phyloP scores from a whole-genome alignment of 1,284 basidiomycete genomes.

The Anthracocystis setariae region DNA sequence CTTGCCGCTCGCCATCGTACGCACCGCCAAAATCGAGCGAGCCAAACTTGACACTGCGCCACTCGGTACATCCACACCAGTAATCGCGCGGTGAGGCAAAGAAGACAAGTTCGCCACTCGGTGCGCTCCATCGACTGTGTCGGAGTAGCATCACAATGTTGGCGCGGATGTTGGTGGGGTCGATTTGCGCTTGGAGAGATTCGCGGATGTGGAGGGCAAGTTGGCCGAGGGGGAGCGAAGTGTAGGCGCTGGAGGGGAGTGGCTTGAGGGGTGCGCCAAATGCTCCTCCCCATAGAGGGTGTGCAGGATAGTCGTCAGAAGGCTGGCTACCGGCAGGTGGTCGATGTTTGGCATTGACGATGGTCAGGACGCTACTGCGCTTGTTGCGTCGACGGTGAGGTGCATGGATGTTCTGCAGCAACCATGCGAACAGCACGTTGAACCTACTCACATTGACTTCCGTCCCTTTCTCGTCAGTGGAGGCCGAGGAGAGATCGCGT shows the following conservation, averaged over 20 bases:
- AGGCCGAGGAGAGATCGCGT: constrained; percentile 1
- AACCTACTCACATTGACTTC: constrained; percentile 18
- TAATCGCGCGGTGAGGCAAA: constrained; percentile 10
- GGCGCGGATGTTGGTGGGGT: constrained; percentile 13
- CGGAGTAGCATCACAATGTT: constrained; percentile 7
- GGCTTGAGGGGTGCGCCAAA: constrained; percentile 11
- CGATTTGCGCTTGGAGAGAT: constrained; percentile 12
- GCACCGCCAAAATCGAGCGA: constrained; percentile 15
- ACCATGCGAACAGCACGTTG: constrained; percentile 32
- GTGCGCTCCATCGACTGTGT: constrained; percentile 12
- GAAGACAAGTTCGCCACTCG: constrained; percentile 17
- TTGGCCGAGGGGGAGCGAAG: constrained; percentile 11
- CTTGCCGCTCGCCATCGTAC: neutral
- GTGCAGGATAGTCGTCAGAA: constrained; percentile 12
- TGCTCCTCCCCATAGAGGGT: constrained; percentile 28
- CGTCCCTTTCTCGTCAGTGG: constrained; percentile 7
- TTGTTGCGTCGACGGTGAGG: constrained; percentile 3
- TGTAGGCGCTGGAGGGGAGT: constrained; percentile 13
- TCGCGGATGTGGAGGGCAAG: constrained; percentile 20
- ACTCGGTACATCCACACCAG: constrained; percentile 25
- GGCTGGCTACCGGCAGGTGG: constrained; percentile 11
- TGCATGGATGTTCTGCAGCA: constrained; percentile 29
- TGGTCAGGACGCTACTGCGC: constrained; percentile 10
- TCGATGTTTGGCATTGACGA: constrained; percentile 25
- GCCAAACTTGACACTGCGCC: constrained; percentile 16